phyloP scores from a whole-genome alignment of 768 basidiomycete species.

The Omphalotus guepiniiformis region DNA sequence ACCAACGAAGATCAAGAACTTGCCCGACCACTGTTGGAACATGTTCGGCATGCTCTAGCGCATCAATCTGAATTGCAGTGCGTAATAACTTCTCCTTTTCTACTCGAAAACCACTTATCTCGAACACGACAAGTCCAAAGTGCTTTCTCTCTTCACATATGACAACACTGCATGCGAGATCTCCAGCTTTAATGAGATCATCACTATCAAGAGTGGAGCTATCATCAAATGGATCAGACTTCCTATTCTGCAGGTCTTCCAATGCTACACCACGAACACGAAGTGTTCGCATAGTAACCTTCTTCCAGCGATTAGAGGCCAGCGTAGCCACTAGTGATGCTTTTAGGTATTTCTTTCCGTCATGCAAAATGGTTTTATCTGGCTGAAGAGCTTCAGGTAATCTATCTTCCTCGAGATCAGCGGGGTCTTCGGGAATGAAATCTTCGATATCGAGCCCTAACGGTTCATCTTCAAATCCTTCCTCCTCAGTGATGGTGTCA shows the following conservation, averaged over 20 bases:
- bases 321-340: conserved; percentile 10
- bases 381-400: background rate
- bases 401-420: conserved; percentile 6
- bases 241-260: conserved; percentile 8
- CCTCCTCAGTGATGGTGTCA: conserved; percentile 1
- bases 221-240: conserved; percentile 4
- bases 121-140: too few species aligned
- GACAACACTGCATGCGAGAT: too few species aligned
- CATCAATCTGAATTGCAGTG: too few species aligned
- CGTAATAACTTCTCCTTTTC: too few species aligned
- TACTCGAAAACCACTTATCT: too few species aligned
- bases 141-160: too few species aligned
- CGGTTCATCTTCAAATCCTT: conserved; percentile 5
- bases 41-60: too few species aligned
- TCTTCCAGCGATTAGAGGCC: conserved; percentile 1
- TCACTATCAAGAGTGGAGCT: conserved; percentile 2
- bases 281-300: conserved; percentile 9
- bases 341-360: conserved; percentile 10
- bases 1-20: background rate
- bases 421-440: conserved; percentile 9
- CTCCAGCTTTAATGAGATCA: too few species aligned
- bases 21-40: too few species aligned
- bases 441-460: conserved; percentile 12
- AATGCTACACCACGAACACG: conserved; percentile 11
- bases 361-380: background rate